Evolutionary conservation across 2,329 filamentous ascomycete genomes (phyloP), one percentile per base, ranked within the genome.

Genomic region (Ceratocystis smalleyi): DNA sequence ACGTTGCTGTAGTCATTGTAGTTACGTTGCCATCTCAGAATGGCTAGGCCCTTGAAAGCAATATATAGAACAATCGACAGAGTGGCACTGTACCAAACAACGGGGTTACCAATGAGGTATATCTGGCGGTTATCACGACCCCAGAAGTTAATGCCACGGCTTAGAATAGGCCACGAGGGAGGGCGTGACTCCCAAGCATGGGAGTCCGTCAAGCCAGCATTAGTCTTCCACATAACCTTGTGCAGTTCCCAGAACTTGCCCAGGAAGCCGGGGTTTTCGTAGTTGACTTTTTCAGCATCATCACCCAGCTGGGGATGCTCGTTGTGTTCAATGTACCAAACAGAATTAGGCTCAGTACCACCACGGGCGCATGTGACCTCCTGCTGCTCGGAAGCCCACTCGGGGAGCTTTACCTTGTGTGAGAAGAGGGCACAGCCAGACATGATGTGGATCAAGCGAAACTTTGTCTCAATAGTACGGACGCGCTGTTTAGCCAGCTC

Each of bases 91-190:
- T 89, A 97, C 94, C 94, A 99, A 69, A 97, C 87, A 65, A 96
- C 76, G 1, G 91, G 91, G 75, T 99, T 97, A 64, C 94, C 94
- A 65, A 96, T 86, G 22, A 99, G 85, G 75, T 99, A 99, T 70
- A 99, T 91, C 74, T 99, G 94, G 67, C 91, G 89, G 74, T 96
- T 82, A 71, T 96, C 82, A 71, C 88, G 91, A 69, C 92, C 91
- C 94, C 94, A 99, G 81, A 99, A 99, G 79, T 99, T 99, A 81
- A 99, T 99, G 71, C 94, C 94, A 68, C 94, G 89, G 69, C 84
- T 84, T 62, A 99, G 83, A 65, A 95, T 83, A 24, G 94, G 94
- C 94, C 94, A 99, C 5, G 91, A 92, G 43, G 85, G 83, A 40
- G 94, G 94, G 57, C 94, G 88, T 59, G 94, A 97, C 74, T 99